A percentile compares a stretch with the other conserved stretches of the same genome.
These are phyloP conservation scores for Rubus parviflorus DNA, from an alignment of 306 rosid genomes.

Conservation along the genomic window DNA sequence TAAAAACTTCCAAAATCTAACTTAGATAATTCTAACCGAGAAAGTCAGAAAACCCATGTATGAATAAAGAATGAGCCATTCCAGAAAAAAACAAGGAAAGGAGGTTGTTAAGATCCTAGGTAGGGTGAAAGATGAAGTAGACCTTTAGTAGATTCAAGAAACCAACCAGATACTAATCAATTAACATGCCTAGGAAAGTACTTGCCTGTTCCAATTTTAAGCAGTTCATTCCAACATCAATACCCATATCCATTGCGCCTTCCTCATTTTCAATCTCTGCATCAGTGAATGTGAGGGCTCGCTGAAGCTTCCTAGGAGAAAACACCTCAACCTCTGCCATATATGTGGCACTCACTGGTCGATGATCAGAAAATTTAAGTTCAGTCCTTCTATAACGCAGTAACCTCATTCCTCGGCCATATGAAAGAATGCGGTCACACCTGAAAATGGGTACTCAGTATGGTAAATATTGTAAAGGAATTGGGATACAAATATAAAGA, in stretches of 20 bases:
- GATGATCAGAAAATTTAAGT: slow-evolving; percentile 78
- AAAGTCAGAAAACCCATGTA: no score
- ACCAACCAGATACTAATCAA: neutral
- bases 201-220: slow-evolving; percentile 39
- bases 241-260: slow-evolving; percentile 30
- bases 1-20: no score
- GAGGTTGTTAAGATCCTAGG: neutral
- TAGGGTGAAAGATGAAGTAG: neutral
- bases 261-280: slow-evolving; percentile 79
- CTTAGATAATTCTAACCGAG: no score
- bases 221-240: slow-evolving; percentile 34
- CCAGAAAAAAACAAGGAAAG: neutral
- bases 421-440: slow-evolving; percentile 94
- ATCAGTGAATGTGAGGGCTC: slow-evolving; percentile 75
- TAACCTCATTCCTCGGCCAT: slow-evolving; percentile 75
- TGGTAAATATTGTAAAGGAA: neutral
- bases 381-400: slow-evolving; percentile 67
- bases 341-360: slow-evolving; percentile 85
- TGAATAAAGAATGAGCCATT: no score
- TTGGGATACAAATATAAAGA: neutral
- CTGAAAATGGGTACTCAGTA: slow-evolving; percentile 38
- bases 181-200: slow-evolving; percentile 13
- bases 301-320: slow-evolving; percentile 71
- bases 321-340: slow-evolving; percentile 89
- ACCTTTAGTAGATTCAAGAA: neutral